Base-by-base conservation (phyloP, 1,284 basidiomycete genomes). In the Singerocomus inundabilis region DNA sequence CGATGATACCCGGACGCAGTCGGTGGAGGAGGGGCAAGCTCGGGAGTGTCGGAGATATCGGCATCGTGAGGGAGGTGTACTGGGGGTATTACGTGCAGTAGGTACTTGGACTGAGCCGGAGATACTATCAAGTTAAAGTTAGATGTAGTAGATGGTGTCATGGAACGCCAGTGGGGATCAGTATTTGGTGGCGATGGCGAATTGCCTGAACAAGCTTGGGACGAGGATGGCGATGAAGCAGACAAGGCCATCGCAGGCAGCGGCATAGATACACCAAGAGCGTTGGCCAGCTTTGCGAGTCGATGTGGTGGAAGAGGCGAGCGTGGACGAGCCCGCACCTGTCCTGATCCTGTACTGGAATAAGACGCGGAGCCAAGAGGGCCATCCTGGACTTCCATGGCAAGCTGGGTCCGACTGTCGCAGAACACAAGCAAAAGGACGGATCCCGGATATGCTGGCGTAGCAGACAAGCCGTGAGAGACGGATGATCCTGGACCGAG, bases 271-370 rank as follows among this genome's bases (percentile, higher is more conserved):
- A 91, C 81, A 46, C 88, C 88, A 36, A 91, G 79, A 2, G 89
- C 88, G 61, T 91, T 91, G 24, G 88, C 88, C 30, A 91, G 74
- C 57, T 85, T 88, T 36, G 87, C 89, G 6, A 91, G 78, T 13
- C 84, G 76, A 58, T 86, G 78, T 11, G 89, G 88, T 6, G 87
- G 69, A 12, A 91, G 72, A 4, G 88, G 88, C 31, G 82, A 69
- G 58, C 80, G 83, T 51, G 86, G 86, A 16, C 79, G 79, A 6
- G 72, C 71, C 84, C 84, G 85, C 31, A 30, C 49, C 3, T 61
- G 72, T 57, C 31, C 55, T 7, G 63, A 60, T 18, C 57, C 53
- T 7, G 61, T 43, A 35, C 40, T 56, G 29, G 46, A 53, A 24
- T 57, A 41, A 39, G 35, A 34, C 10, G 36, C 33, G 6, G 55